Percentiles rank a stretch among this genome's conserved stretches.
Evolutionary conservation across 176 grass and related monocot species (phyloP).

Genomic region (Aegilops bicornis): DNA sequence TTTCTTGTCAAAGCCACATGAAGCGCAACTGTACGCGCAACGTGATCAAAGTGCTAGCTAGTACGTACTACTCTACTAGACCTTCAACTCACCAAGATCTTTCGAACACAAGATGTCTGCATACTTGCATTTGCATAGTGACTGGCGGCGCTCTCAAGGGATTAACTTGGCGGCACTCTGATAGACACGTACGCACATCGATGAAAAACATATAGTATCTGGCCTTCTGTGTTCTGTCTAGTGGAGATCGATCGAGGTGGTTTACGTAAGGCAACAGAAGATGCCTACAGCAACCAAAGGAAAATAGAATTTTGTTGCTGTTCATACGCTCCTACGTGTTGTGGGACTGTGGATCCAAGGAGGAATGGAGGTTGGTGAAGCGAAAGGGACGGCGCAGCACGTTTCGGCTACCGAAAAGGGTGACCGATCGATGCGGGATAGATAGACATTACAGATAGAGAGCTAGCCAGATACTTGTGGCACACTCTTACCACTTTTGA

Average conservation of each 20-base stretch:
- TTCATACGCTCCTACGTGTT: slow-evolving; percentile 18
- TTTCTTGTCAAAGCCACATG: slow-evolving; percentile 10
- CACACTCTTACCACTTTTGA: slow-evolving; percentile 57
- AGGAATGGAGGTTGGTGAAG: slow-evolving; percentile 46
- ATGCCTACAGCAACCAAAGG: neutral
- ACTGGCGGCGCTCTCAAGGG: neutral
- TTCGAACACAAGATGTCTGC: neutral
- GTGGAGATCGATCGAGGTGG: slow-evolving; percentile 16
- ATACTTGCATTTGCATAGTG: neutral
- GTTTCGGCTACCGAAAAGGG: slow-evolving; percentile 16
- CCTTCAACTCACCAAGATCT: neutral
- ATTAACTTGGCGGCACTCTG: slow-evolving; percentile 26
- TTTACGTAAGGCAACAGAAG: slow-evolving; percentile 18
- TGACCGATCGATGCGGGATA: slow-evolving; percentile 20
- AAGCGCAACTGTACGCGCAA: neutral
- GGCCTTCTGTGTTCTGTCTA: neutral
- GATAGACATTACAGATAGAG: slow-evolving; percentile 20
- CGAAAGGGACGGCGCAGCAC: slow-evolving; percentile 44
- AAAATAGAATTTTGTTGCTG: neutral
- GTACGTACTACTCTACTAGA: neutral
- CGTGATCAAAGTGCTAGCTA: neutral
- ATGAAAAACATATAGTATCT: neutral
- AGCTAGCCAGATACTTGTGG: slow-evolving; percentile 39
- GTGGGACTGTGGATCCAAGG: neutral
- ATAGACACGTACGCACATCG: no score